Base-by-base conservation (phyloP, 78 protist species). In the Goniomonas avonlea region DNA sequence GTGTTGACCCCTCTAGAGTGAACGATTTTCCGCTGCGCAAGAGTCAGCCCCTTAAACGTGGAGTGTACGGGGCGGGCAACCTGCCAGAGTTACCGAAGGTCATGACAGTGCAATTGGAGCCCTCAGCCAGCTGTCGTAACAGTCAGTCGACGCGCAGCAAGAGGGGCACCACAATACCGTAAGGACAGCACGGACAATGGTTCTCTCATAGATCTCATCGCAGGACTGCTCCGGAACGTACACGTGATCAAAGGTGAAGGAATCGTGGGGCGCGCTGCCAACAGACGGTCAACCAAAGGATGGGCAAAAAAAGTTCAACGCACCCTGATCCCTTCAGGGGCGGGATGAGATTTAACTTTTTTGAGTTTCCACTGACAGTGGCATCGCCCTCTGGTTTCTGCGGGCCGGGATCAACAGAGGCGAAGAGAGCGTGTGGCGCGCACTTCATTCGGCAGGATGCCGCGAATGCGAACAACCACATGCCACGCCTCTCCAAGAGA, bases 11-110 rank as follows among this genome's bases (percentile, higher is more conserved):
- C 34, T 68, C 75, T n/a, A 41, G 23, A 5, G 75, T 68, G 75
- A 27, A 68, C 7, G 75, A 27, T 8, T 68, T 68, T 20, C 75
- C 75, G 56, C 75, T 68, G 25, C 13, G 17, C 38, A n/a, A n/a
- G n/a, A n/a, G n/a, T n/a, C n/a, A n/a, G n/a, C n/a, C n/a, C n/a
- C n/a, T n/a, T n/a, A n/a, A n/a, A n/a, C n/a, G n/a, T n/a, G n/a
- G n/a, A n/a, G n/a, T n/a, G n/a, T n/a, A n/a, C n/a, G n/a, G n/a
- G n/a, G n/a, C n/a, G n/a, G n/a, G n/a, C n/a, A n/a, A n/a, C n/a
- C n/a, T n/a, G n/a, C n/a, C n/a, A n/a, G 75, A 41, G 75, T 41
- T 68, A 5, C 75, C 75, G 32, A 68, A 68, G 48, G 32, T 0
- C 5, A 68, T n/a, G n/a, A 41, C 8, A 32, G 75, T 31, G 32